These are phyloP conservation scores for Hysterium pulicare DNA, from an alignment of 2,329 filamentous ascomycete species.

Conservation along the genomic window DNA sequence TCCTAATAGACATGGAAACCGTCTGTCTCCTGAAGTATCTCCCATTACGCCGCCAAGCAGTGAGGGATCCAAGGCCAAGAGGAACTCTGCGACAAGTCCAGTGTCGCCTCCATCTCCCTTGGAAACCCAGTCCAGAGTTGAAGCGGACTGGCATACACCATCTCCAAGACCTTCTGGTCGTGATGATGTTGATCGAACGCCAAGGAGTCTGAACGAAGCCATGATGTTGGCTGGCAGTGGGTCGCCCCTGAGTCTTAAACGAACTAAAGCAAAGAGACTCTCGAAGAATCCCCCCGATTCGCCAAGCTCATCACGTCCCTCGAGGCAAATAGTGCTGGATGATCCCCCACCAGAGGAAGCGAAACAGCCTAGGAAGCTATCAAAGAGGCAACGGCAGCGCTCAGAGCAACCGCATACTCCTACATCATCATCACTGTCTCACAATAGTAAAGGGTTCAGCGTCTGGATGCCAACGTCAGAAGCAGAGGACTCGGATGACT, in stretches of 20 bases:
- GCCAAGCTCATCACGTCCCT: conserved; percentile 21
- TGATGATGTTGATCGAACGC: conserved; percentile 25
- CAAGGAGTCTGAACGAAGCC: conserved; percentile 36
- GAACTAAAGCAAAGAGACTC: conserved; percentile 39
- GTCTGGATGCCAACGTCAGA: conserved; percentile 49
- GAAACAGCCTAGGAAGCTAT: conserved; percentile 20
- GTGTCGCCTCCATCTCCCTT: conserved; percentile 17
- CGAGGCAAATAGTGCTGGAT: conserved; percentile 32
- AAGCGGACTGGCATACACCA: conserved; percentile 1
- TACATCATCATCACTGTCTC: conserved; percentile 20
- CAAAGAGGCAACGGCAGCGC: conserved; percentile 26
- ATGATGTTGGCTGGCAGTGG: conserved; percentile 27
- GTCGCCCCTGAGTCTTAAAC: conserved; percentile 32
- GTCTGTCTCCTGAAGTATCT: conserved; percentile 25
- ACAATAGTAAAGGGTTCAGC: conserved; percentile 41
- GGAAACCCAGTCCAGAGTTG: conserved; percentile 6
- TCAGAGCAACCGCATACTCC: conserved; percentile 19
- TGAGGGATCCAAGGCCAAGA: conserved; percentile 31
- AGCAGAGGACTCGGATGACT: conserved; percentile 30
- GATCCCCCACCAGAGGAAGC: conserved; percentile 24
- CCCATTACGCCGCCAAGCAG: conserved; percentile 37
- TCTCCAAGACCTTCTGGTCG: conserved; percentile 12
- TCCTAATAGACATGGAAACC: conserved; percentile 22
- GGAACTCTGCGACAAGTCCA: conserved; percentile 11
- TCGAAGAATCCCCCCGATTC: conserved; percentile 27